Conservation (phyloP, 2,329 filamentous ascomycete genomes). For the Claviceps capensis region DNA sequence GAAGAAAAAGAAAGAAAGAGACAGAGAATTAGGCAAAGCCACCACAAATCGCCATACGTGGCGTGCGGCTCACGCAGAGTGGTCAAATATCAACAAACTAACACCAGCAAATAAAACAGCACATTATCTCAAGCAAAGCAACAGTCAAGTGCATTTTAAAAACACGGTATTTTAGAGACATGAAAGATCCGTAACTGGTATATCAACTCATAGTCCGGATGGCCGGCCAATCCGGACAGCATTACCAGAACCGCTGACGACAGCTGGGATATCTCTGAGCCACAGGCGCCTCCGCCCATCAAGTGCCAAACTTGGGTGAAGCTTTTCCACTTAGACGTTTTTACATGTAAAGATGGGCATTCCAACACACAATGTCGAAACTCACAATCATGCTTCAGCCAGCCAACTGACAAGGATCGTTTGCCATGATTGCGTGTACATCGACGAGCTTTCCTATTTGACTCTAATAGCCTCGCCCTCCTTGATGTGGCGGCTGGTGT, state of each 20-base stretch:
- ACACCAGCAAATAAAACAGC: not conserved
- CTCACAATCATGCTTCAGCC: not conserved
- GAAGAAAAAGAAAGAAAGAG: not conserved
- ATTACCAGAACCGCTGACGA: not conserved
- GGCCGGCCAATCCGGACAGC: constrained; percentile 3
- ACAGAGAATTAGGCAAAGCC: not conserved
- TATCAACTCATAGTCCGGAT: not conserved
- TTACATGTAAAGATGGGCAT: not conserved
- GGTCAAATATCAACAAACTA: not conserved
- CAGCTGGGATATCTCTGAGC: not conserved
- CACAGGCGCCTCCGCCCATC: not conserved
- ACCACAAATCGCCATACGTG: not conserved
- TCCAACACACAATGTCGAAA: not conserved
- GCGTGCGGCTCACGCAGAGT: not conserved
- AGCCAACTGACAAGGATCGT: not conserved
- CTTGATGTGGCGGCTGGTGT: constrained; percentile 10
- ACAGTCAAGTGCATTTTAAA: not conserved
- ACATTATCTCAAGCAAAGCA: not conserved
- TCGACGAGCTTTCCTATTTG: not conserved
- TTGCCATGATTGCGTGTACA: not conserved
- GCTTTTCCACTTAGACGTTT: not conserved
- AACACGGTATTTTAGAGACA: not conserved
- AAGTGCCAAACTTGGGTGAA: not conserved
- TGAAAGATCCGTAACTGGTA: not conserved
- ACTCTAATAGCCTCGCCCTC: constrained; percentile 11